Base-by-base conservation (phyloP, 1,284 basidiomycete genomes). In the Sphaerobolus stellatus region DNA sequence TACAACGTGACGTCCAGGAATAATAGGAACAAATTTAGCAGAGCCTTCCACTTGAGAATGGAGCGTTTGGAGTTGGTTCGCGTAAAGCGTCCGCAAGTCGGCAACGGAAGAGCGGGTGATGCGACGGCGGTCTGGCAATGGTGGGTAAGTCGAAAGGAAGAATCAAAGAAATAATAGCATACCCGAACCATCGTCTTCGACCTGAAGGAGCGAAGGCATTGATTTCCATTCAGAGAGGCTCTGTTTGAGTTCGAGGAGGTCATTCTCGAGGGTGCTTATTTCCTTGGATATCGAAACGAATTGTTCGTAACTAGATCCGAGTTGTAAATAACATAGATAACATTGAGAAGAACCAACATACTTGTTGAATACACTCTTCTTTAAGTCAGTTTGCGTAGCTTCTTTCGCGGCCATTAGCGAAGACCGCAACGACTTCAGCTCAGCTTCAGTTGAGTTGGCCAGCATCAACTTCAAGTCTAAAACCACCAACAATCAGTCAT, bases 221-320 rank as follows among this genome's bases (percentile, higher is more conserved):
- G 84, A 84, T 69, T 94, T 94, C 90, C 95, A 99, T 66, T 99
- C 97, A 14, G 88, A 87, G 1, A 99, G 77, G 3, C 91, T 82
- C 57, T 96, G 92, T 68, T 98, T 98, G 68, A 99, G 84, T 67
- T 98, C 95, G 33, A 98, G 81, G 90, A 98, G 93, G 68, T 98
- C 95, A 67, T 96, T 98, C 75, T 99, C 96, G 11, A 99, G 80
- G 0, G 91, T 90, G 6, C 92, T 90, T 45, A 99, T 96, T 72
- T 99, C 97, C 66, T 98, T 99, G 7, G 94, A 97, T 44, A 99
- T 93, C 44, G 89, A 80, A 46, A 99, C 93, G 66, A 99, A 98
- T 66, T 98, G 94, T 36, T 92, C 88, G 66, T 98, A 99, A 71
- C 93, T 95, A 50, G 45, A 41, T 31, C 33, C 27, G 47, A 14